These are phyloP conservation scores for Myriangium duriaei DNA, from an alignment of 2,329 filamentous ascomycete species.

Conservation along the genomic window DNA sequence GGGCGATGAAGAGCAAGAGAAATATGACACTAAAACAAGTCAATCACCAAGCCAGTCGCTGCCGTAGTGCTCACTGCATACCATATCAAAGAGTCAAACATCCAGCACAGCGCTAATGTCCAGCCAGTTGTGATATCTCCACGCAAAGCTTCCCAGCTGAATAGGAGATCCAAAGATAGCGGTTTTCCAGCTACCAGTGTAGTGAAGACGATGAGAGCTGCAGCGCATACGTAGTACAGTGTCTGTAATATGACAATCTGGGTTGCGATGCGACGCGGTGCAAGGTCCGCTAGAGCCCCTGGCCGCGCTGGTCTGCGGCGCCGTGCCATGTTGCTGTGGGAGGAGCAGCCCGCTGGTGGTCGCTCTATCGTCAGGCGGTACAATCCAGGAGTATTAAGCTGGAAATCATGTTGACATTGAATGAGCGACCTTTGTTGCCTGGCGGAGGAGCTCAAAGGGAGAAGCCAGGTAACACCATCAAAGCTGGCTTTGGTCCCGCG, in stretches of 20 bases:
- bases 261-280: conserved; percentile 52
- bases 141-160: conserved; percentile 51
- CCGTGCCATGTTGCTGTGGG: conserved; percentile 35
- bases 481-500: no score
- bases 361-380: no score
- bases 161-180: conserved; percentile 45
- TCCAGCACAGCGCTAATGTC: conserved; percentile 56
- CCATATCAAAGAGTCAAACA: conserved; percentile 53
- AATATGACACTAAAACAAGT: conserved; percentile 54
- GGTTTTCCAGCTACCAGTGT: conserved; percentile 51
- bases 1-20: conserved; percentile 69
- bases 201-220: conserved; percentile 53
- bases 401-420: no score
- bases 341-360: no score
- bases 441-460: no score
- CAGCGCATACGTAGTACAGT: conserved; percentile 51
- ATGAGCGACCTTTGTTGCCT: no score
- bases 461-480: no score
- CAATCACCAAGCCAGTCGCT: neutral
- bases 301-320: conserved; percentile 51
- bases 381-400: no score
- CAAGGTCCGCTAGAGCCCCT: conserved; percentile 53
- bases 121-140: conserved; percentile 59
- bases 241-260: conserved; percentile 54
- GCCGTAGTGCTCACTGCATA: conserved; percentile 28